Evolutionary conservation across 306 rosid species (phyloP), one percentile per base, ranked within the genome.

Genomic region (Senna tora): DNA sequence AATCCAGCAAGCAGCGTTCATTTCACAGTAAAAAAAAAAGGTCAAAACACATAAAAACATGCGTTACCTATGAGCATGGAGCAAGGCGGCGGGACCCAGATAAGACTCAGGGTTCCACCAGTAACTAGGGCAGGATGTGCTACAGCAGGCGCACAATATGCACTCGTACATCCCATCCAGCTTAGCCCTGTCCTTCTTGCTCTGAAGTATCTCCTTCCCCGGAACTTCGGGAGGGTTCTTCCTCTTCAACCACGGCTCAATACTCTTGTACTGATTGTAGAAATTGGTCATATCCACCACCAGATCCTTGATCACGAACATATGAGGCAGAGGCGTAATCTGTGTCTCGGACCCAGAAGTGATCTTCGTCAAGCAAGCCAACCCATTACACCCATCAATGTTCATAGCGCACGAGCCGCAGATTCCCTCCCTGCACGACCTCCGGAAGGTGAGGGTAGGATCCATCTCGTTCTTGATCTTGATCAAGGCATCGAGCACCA

Each of bases 71-170:
- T 95, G 91, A 75, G 99, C 99, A 36, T 91, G 96, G 61, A 95
- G 99, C 87, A 95, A 70, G 15, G 99, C 96, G 0, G 99, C 99
- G 3, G 99, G 99, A 5, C 99, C 99, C 32, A 95, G 86, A 79
- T 95, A 95, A 6, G 92, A 76, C 87, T 95, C 97, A 2, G 99
- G 96, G 74, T 95, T 95, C 99, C 99, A 95, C 99, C 99, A 95
- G 80, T 95, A 95, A 81, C 99, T 95, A 20, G 99, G 99, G 84
- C 99, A 95, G 21, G 99, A 89, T 7, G 99, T 91, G 85, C 97
- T 95, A 74, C 99, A 95, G 77, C 99, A 95, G 16, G 97, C 95
- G 47, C 99, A 95, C 34, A 95, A 80, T 11, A 95, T 95, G 64
- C 99, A 95, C 85, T 95, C 99, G 70, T 95, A 95, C 99, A 95